A percentile compares a stretch with the other conserved stretches of the same genome.
phyloP scores from a whole-genome alignment of 257 asterid species.

The Dorcoceras hygrometricum region DNA sequence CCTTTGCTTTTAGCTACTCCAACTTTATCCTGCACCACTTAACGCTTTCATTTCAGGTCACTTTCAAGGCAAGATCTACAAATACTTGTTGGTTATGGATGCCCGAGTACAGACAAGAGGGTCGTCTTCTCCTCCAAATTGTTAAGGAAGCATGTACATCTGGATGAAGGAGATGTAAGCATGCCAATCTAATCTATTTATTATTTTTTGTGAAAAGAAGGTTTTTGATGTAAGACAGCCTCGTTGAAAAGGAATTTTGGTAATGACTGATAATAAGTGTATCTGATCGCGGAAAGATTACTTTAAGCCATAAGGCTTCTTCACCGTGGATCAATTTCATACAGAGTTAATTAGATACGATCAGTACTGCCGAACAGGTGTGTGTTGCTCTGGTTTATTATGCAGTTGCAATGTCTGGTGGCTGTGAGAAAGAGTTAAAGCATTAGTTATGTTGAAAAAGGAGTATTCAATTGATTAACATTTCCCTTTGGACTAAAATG shows the following conservation, averaged over 20 bases:
- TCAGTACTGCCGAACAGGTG: background rate
- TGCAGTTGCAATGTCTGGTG: slow-evolving; percentile 4
- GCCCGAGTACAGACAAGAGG: slow-evolving; percentile 77
- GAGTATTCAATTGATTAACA: background rate
- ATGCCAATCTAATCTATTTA: slow-evolving; percentile 15
- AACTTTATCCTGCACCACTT: slow-evolving; percentile 23
- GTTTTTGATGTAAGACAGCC: slow-evolving; percentile 2
- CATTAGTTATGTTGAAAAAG: background rate
- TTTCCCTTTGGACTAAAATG: background rate
- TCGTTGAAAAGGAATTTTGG: slow-evolving; percentile 4
- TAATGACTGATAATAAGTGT: background rate
- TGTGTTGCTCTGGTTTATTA: background rate
- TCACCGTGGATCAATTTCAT: background rate
- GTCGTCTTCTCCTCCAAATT: slow-evolving; percentile 71
- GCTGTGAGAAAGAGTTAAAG: slow-evolving; percentile 9
- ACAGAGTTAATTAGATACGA: background rate
- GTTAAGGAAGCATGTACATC: slow-evolving; percentile 76
- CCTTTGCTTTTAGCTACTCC: background rate
- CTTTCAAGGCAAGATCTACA: slow-evolving; percentile 90
- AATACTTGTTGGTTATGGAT: slow-evolving; percentile 91
- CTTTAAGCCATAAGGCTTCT: background rate
- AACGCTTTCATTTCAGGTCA: slow-evolving; percentile 61
- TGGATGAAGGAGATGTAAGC: slow-evolving; percentile 99
- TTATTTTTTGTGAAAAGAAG: background rate
- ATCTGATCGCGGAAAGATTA: background rate